Evolutionary conservation across 495 filamentous ascomycete species (phyloP).

Genomic region (Aspergillus avenaceus): DNA sequence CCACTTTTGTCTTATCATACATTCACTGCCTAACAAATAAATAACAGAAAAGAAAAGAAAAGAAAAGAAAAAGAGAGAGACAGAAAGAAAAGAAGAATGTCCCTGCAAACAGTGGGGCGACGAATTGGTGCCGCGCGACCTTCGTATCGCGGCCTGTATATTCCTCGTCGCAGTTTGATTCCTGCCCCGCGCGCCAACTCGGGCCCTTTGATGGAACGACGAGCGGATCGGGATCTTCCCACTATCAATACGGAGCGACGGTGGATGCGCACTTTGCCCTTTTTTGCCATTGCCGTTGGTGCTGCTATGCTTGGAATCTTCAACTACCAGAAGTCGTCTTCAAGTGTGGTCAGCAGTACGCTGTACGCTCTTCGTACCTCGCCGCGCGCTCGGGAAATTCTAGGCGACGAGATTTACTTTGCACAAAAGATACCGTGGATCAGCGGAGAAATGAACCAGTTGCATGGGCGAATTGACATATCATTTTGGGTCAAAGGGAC

Average conservation of each 20-base stretch:
- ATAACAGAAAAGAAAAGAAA: neutral
- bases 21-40: neutral
- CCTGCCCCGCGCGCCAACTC: slow-evolving; percentile 43
- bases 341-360: slow-evolving; percentile 75
- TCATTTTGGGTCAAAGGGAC: slow-evolving; percentile 83
- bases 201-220: slow-evolving; percentile 74
- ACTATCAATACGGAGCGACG: slow-evolving; percentile 27
- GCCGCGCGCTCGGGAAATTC: slow-evolving; percentile 60
- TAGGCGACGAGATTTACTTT: slow-evolving; percentile 95
- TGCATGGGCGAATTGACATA: slow-evolving; percentile 89
- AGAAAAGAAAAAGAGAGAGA: too few relatives aligned
- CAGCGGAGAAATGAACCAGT: slow-evolving; percentile 84
- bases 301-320: slow-evolving; percentile 77
- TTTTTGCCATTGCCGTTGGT: slow-evolving; percentile 57
- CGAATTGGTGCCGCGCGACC: slow-evolving; percentile 18
- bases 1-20: too few relatives aligned
- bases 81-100: too few relatives aligned
- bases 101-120: slow-evolving; percentile 9
- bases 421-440: slow-evolving; percentile 88
- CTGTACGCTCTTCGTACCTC: slow-evolving; percentile 88
- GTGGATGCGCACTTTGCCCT: slow-evolving; percentile 53
- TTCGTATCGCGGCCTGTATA: slow-evolving; percentile 7
- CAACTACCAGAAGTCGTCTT: slow-evolving; percentile 94
- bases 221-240: slow-evolving; percentile 77
- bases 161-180: slow-evolving; percentile 42